Base-by-base conservation (phyloP, 2,329 filamentous ascomycete genomes). In the Stachybotrys elegans region DNA sequence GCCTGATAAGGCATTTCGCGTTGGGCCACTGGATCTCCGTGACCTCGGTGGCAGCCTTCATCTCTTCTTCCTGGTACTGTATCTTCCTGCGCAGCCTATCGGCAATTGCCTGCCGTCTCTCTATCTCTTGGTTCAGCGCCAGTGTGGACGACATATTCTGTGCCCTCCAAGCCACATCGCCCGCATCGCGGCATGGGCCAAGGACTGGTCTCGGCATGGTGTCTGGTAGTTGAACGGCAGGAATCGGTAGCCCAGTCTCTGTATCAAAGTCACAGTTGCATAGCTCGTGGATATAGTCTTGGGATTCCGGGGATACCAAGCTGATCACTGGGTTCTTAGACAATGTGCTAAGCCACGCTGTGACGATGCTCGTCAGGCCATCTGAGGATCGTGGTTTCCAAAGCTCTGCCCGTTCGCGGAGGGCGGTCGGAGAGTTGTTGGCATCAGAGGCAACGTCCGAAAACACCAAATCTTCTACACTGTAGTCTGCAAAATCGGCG, bases 1-100 rank as follows among this genome's bases (percentile, higher is more conserved):
- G 73, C 0, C 74, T 69, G 17, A 78, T 46, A 34, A 66, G 58
- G 35, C 67, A 72, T 4, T 57, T 8, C 37, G 59, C 47, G 44
- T 46, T 54, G 12, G 60, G 61, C 53, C 55, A 63, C 8, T 38
- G 17, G 9, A 47, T 44, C 20, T 55, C 50, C 19, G n/a, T n/a
- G n/a, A n/a, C n/a, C n/a, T 52, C 42, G 14, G 42, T 22, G 11
- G 42, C 35, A 6, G 43, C 32, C 6, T 49, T 38, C 13, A 46
- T 37, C 25, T 46, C 43, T 6, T 35, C 44, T n/a, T 43, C 38
- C 43, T 29, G 36, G 4, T 22, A 36, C n/a, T 43, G 43, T 12
- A 40, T 34, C 3, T 14, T 39, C 8, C 4, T 14, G 9, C 20
- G 17, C 4, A 45, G 13, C 8, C 32, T 42, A 12, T 48, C 45